Evolutionary conservation across 306 rosid genomes (phyloP).

Genomic region (Rosa multiflora): DNA sequence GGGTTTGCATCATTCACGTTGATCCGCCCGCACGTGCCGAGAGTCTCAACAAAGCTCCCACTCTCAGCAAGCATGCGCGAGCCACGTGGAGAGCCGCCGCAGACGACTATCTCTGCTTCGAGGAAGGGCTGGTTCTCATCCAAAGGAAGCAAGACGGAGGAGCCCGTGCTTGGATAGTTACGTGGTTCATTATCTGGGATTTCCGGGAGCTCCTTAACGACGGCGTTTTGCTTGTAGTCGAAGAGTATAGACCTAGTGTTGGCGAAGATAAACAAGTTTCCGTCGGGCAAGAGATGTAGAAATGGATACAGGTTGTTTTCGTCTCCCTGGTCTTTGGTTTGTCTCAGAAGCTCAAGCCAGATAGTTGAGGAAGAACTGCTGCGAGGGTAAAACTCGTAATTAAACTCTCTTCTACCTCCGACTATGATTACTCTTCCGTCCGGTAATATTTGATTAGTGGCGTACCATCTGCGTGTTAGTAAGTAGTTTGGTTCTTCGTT

Average conservation of each 20-base stretch:
- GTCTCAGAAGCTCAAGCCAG: slow-evolving; percentile 38
- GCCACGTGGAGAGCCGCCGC: slow-evolving; percentile 67
- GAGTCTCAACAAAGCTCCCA: slow-evolving; percentile 35
- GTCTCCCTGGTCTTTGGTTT: slow-evolving; percentile 39
- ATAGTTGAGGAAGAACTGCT: slow-evolving; percentile 9
- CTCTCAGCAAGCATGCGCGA: slow-evolving; percentile 26
- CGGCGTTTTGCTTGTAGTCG: slow-evolving; percentile 43
- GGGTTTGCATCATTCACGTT: slow-evolving; percentile 44
- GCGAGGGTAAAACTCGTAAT: slow-evolving; percentile 67
- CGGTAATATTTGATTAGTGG: slow-evolving; percentile 72
- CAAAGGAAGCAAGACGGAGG: slow-evolving; percentile 74
- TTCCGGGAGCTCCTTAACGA: slow-evolving; percentile 53
- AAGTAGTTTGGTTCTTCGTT: slow-evolving; percentile 50
- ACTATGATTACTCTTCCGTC: slow-evolving; percentile 60
- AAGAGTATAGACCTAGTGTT: slow-evolving; percentile 56
- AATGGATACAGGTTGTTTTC: slow-evolving; percentile 87
- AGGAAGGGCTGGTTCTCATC: slow-evolving; percentile 35
- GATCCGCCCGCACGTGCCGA: slow-evolving; percentile 54
- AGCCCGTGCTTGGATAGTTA: slow-evolving; percentile 79
- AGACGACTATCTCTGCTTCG: slow-evolving; percentile 54
- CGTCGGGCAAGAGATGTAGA: slow-evolving; percentile 74
- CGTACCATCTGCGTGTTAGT: slow-evolving; percentile 70
- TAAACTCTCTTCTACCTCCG: slow-evolving; percentile 75
- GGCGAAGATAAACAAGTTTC: slow-evolving; percentile 79
- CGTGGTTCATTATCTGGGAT: slow-evolving; percentile 67